phyloP scores from a whole-genome alignment of 352 stramenopile species.

The Globisporangium okanoganense region DNA sequence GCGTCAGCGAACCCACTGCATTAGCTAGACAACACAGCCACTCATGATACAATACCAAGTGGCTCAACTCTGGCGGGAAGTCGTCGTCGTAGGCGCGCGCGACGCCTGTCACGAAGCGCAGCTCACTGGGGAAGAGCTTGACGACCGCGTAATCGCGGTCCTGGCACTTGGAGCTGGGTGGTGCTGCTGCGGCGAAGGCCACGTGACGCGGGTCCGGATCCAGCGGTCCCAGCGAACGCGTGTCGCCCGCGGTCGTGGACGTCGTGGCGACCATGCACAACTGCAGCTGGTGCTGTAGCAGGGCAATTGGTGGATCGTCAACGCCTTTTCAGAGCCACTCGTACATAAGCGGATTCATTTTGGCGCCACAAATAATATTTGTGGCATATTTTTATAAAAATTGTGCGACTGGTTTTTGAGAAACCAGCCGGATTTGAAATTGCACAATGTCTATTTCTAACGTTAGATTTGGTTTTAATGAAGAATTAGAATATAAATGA shows the following conservation, averaged over 20 bases:
- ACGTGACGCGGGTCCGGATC: not conserved
- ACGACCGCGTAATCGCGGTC: slow-evolving; percentile 36
- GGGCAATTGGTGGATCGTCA: not conserved
- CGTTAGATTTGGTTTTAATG: too few species aligned
- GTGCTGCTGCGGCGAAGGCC: not conserved
- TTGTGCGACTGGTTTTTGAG: too few species aligned
- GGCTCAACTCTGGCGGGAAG: slow-evolving; percentile 53
- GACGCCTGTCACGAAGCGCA: slow-evolving; percentile 72
- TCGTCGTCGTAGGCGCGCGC: slow-evolving; percentile 67
- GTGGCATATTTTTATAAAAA: too few species aligned
- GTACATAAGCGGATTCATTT: too few species aligned
- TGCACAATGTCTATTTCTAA: too few species aligned
- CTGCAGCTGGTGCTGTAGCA: not conserved
- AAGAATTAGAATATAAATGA: too few species aligned
- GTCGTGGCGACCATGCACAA: slow-evolving; percentile 4
- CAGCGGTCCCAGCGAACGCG: not conserved
- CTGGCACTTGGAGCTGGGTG: slow-evolving; percentile 1
- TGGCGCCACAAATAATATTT: too few species aligned
- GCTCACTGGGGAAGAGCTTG: slow-evolving; percentile 46
- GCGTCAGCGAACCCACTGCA: not conserved
- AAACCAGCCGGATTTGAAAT: too few species aligned
- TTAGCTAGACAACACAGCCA: not conserved
- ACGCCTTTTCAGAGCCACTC: not conserved
- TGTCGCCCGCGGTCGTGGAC: not conserved
- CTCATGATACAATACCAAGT: slow-evolving; percentile 27